Conservation (phyloP, 1,284 basidiomycete genomes). For the Heterobasidion occidentale region DNA sequence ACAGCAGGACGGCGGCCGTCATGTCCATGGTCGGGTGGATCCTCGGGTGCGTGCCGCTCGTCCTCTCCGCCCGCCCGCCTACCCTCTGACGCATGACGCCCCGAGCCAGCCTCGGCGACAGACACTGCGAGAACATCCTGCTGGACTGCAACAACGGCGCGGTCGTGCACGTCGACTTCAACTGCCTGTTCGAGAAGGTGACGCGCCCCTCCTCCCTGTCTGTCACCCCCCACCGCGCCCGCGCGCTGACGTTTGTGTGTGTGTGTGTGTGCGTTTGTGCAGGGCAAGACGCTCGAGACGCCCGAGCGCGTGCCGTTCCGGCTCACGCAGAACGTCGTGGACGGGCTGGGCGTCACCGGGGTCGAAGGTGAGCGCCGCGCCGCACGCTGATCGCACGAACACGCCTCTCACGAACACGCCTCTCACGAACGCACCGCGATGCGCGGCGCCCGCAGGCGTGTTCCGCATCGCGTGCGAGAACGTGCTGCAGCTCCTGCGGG, state of each 20-base stretch:
- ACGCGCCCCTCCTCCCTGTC: no score
- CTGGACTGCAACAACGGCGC: conserved; percentile 88
- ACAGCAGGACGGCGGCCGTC: conserved; percentile 88
- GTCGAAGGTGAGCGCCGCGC: conserved; percentile 63
- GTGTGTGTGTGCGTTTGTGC: background rate
- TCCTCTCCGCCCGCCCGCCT: background rate
- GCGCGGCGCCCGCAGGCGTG: conserved; percentile 55
- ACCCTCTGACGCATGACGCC: background rate
- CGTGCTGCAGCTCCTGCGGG: conserved; percentile 80
- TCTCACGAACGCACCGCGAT: no score
- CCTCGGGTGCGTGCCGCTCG: conserved; percentile 64
- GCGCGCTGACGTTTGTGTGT: no score
- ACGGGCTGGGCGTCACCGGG: conserved; percentile 90
- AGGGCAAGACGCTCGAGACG: conserved; percentile 86
- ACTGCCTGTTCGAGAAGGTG: conserved; percentile 96
- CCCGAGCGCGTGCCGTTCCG: conserved; percentile 95
- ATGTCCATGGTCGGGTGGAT: conserved; percentile 99
- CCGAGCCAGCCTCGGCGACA: conserved; percentile 80
- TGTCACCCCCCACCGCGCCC: no score
- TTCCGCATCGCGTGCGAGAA: conserved; percentile 93
- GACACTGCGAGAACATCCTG: conserved; percentile 96
- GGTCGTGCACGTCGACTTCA: conserved; percentile 96
- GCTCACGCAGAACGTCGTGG: conserved; percentile 90
- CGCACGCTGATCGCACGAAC: background rate
- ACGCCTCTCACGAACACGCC: background rate